A percentile compares a stretch with the other conserved stretches of the same genome.
phyloP scores from a whole-genome alignment of 2,329 filamentous ascomycete genomes.

The Leptographium procerum region DNA sequence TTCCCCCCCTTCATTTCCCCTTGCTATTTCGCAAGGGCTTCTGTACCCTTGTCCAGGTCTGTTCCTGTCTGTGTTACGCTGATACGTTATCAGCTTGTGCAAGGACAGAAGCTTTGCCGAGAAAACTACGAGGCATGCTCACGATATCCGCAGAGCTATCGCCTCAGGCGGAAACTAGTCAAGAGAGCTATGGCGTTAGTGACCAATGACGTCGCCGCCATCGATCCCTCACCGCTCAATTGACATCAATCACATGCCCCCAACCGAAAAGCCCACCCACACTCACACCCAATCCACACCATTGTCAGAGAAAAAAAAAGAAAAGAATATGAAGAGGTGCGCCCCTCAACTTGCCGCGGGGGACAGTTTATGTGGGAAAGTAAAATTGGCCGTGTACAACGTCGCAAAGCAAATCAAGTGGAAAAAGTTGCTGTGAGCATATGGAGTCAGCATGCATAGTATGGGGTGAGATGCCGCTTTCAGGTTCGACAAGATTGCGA shows the following conservation, averaged over 20 bases:
- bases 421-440: not conserved
- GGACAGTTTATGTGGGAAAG: too few relatives aligned
- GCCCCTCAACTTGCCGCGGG: not conserved
- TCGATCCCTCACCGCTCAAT: conserved; percentile 1
- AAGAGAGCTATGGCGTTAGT: not conserved
- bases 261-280: not conserved
- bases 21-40: not conserved
- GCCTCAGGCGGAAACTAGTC: not conserved
- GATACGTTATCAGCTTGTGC: not conserved
- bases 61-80: not conserved
- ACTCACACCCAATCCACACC: not conserved
- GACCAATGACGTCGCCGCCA: conserved; percentile 2
- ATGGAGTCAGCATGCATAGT: too few relatives aligned
- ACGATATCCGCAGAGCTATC: not conserved
- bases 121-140: not conserved
- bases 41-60: not conserved
- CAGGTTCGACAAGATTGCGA: not conserved
- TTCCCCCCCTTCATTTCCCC: not conserved
- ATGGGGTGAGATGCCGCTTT: not conserved
- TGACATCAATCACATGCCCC: conserved; percentile 4
- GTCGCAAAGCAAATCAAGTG: not conserved
- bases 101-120: not conserved
- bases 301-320: not conserved
- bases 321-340: not conserved
- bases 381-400: not conserved